Conservation (phyloP, 306 rosid species). For the Cicer chorassanicum region DNA sequence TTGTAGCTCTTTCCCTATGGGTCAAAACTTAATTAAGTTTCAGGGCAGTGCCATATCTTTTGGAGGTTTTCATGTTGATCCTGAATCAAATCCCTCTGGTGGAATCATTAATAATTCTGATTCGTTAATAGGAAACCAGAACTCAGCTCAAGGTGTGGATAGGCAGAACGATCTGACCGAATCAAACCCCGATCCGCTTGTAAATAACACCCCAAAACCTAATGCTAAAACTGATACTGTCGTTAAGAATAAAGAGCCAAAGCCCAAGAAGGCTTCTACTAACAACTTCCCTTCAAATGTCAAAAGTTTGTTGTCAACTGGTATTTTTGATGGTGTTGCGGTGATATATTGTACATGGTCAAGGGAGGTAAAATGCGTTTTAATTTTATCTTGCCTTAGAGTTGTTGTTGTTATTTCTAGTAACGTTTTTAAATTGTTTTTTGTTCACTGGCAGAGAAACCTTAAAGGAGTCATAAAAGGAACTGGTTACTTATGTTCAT, state of each 20-base stretch:
- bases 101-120: constrained; percentile 72
- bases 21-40: constrained; percentile 61
- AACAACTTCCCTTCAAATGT: constrained; percentile 97
- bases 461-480: constrained; percentile 83
- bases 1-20: constrained; percentile 58
- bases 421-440: constrained; percentile 16
- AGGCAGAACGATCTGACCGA: constrained; percentile 60
- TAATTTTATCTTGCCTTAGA: constrained; percentile 29
- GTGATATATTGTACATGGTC: constrained; percentile 96
- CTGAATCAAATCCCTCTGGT: constrained; percentile 62
- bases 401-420: constrained; percentile 23
- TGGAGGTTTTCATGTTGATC: constrained; percentile 68
- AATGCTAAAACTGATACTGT: constrained; percentile 52
- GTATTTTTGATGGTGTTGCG: constrained; percentile 88
- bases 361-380: constrained; percentile 66
- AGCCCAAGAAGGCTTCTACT: constrained; percentile 74
- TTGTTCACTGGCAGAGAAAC: constrained; percentile 65
- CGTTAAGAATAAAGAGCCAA: constrained; percentile 71
- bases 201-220: constrained; percentile 55
- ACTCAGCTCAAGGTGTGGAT: constrained; percentile 59
- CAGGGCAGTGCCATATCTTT: constrained; percentile 72
- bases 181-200: constrained; percentile 53
- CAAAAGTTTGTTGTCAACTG: constrained; percentile 92
- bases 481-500: constrained; percentile 88
- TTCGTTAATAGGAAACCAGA: constrained; percentile 65